phyloP scores from a whole-genome alignment of 2,329 filamentous ascomycete species.

The Magnaporthiopsis rhizophila region DNA sequence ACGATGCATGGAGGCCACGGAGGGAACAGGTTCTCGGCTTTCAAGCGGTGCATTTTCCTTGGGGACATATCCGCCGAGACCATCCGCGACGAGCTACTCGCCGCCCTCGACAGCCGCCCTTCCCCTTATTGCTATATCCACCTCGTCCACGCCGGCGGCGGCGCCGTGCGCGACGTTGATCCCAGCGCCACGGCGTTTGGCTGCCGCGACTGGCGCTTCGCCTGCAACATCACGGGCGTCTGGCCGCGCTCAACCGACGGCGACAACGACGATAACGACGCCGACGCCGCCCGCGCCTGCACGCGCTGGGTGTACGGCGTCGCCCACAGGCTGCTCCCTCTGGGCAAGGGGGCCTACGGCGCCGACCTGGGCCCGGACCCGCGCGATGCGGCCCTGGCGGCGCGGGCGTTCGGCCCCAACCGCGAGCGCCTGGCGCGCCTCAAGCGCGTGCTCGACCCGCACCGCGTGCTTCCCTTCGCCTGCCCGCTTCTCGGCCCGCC shows the following conservation, averaged over 20 bases:
- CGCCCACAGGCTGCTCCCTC: slow-evolving; percentile 35
- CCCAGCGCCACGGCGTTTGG: slow-evolving; percentile 48
- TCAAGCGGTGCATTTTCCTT: slow-evolving; percentile 57
- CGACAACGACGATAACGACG: slow-evolving; percentile 35
- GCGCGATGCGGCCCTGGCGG: slow-evolving; percentile 43
- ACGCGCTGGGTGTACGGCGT: slow-evolving; percentile 52
- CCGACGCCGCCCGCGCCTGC: slow-evolving; percentile 25
- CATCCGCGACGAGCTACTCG: slow-evolving; percentile 29
- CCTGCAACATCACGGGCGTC: slow-evolving; percentile 54
- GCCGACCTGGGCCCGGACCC: slow-evolving; percentile 57
- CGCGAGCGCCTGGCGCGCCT: slow-evolving; percentile 37
- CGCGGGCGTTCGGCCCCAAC: slow-evolving; percentile 50
- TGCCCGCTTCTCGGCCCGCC: slow-evolving; percentile 36
- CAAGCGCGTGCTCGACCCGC: slow-evolving; percentile 41
- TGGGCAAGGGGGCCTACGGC: slow-evolving; percentile 44
- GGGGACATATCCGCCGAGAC: slow-evolving; percentile 31
- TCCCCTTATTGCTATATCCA: slow-evolving; percentile 52
- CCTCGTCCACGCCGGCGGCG: slow-evolving; percentile 48
- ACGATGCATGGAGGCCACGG: slow-evolving; percentile 51
- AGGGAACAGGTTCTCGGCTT: slow-evolving; percentile 51
- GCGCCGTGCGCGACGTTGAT: slow-evolving; percentile 34
- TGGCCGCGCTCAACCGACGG: slow-evolving; percentile 48
- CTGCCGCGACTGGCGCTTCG: slow-evolving; percentile 55
- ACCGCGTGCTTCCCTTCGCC: slow-evolving; percentile 42
- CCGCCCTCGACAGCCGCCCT: slow-evolving; percentile 40